phyloP scores from a whole-genome alignment of 768 basidiomycete species.

The Panus rudis region DNA sequence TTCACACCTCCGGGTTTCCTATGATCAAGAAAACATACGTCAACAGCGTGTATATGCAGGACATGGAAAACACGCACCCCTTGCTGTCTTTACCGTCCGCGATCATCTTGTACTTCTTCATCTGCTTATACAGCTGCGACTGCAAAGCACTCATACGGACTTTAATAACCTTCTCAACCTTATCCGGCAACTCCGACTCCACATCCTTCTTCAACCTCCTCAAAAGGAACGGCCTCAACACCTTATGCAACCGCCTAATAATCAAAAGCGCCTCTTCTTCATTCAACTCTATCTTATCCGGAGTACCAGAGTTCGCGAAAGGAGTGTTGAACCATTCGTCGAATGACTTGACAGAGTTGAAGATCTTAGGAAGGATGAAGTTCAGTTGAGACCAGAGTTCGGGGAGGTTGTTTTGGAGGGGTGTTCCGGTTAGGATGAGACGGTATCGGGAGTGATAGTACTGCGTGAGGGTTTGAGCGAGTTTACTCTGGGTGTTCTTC shows the following conservation, averaged over 20 bases:
- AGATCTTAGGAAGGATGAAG: constrained; percentile 90
- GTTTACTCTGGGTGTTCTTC: constrained; percentile 92
- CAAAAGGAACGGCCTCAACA: constrained; percentile 89
- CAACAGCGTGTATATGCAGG: neutral
- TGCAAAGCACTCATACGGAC: constrained; percentile 91
- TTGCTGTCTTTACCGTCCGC: constrained; percentile 72
- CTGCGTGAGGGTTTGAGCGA: constrained; percentile 82
- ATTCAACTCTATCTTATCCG: constrained; percentile 97
- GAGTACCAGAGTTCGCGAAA: constrained; percentile 95
- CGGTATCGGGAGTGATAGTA: constrained; percentile 92
- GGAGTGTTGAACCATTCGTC: constrained; percentile 99
- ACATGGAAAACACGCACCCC: constrained; percentile 52
- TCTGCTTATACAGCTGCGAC: constrained; percentile 89
- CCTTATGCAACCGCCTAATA: constrained; percentile 93
- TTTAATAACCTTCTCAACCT: constrained; percentile 98
- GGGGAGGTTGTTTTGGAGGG: constrained; percentile 93
- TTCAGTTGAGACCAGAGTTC: constrained; percentile 95
- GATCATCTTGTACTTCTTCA: constrained; percentile 98
- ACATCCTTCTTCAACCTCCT: constrained; percentile 94
- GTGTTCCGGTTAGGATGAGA: constrained; percentile 92
- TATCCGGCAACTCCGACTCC: constrained; percentile 91
- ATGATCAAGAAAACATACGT: neutral
- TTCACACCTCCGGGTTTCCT: constrained; percentile 59
- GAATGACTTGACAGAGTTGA: constrained; percentile 98
- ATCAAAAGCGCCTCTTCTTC: constrained; percentile 99